phyloP scores from a whole-genome alignment of 768 basidiomycete species.

The Chalciporus chontae region DNA sequence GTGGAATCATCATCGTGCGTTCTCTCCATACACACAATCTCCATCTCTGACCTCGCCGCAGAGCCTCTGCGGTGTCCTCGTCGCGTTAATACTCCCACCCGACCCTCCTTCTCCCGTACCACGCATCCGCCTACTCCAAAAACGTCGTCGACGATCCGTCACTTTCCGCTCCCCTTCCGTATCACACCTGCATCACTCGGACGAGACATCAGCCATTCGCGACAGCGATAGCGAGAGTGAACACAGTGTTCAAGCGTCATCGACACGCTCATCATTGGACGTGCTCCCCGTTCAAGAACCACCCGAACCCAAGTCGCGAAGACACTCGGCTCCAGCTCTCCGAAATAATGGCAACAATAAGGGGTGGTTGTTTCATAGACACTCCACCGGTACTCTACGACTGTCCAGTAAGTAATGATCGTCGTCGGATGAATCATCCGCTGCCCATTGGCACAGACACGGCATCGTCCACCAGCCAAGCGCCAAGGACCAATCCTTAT shows the following conservation, averaged over 20 bases:
- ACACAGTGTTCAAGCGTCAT: not conserved
- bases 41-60: no score
- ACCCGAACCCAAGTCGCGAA: no score
- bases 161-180: not conserved
- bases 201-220: not conserved
- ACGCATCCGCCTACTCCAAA: not conserved
- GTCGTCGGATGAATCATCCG: no score
- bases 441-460: not conserved
- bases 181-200: not conserved
- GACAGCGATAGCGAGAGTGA: not conserved
- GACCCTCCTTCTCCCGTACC: not conserved
- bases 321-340: no score
- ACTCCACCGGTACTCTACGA: not conserved
- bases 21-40: no score
- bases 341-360: not conserved
- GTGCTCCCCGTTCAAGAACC: not conserved
- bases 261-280: not conserved
- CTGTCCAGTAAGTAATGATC: not conserved
- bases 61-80: not conserved
- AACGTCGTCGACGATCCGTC: not conserved
- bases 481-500: not conserved
- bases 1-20: not conserved
- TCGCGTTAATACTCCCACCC: not conserved
- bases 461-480: not conserved
- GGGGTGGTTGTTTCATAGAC: not conserved